These are phyloP conservation scores for Xylaria venustula DNA, from an alignment of 495 filamentous ascomycete species.

Conservation along the genomic window DNA sequence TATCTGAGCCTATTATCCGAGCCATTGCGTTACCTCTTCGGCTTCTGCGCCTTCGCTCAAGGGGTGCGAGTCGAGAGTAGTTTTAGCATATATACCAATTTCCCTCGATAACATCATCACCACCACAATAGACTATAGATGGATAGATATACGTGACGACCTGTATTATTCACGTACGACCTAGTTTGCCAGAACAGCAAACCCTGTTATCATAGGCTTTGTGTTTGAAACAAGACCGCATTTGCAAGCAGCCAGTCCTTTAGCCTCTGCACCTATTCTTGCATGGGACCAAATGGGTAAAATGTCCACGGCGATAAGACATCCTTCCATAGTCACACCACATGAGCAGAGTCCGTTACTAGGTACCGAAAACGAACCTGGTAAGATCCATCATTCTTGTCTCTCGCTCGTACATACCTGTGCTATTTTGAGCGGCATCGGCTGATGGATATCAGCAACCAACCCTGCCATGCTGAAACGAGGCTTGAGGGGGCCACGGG, in stretches of 20 bases:
- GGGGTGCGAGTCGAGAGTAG: not conserved
- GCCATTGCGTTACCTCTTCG: not conserved
- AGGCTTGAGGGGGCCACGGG: constrained; percentile 8
- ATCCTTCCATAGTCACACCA: not conserved
- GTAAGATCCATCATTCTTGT: constrained; percentile 3
- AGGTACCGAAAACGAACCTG: not conserved
- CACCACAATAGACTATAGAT: too few relatives aligned
- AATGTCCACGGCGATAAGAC: constrained; percentile 6
- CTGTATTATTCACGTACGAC: not conserved
- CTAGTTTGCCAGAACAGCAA: not conserved
- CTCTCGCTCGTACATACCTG: not conserved
- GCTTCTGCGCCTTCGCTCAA: not conserved
- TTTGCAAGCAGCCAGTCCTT: not conserved
- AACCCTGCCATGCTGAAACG: constrained; percentile 4
- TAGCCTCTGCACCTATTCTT: not conserved
- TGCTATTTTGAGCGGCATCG: not conserved
- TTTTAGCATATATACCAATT: not conserved
- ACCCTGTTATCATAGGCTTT: not conserved
- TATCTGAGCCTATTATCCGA: not conserved
- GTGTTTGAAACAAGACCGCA: not conserved
- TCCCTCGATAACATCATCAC: too few relatives aligned
- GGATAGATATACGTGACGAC: too few relatives aligned
- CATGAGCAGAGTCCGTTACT: constrained; percentile 24
- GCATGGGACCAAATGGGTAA: not conserved
- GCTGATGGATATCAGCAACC: constrained; percentile 18